Conservation (phyloP, 192 early-diverging fungal genomes). For the Backusella macrospora region DNA sequence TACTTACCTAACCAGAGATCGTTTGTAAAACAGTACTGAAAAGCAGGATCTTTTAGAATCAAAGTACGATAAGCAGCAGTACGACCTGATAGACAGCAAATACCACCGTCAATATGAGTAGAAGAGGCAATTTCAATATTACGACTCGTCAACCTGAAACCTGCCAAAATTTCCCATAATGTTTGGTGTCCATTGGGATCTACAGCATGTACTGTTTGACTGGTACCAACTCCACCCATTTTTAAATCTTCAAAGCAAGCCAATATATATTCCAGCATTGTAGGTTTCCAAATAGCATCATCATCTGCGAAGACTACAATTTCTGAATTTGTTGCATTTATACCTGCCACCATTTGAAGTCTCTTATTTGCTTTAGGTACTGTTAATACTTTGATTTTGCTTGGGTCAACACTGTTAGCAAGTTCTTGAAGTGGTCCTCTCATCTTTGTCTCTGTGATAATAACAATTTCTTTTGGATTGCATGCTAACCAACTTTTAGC, state of each 20-base stretch:
- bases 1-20: slow-evolving; percentile 76
- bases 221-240: slow-evolving; percentile 74
- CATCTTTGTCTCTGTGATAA: slow-evolving; percentile 66
- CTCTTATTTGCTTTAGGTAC: slow-evolving; percentile 65
- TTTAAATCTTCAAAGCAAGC: slow-evolving; percentile 72
- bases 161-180: slow-evolving; percentile 73
- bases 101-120: slow-evolving; percentile 75
- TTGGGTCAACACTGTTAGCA: slow-evolving; percentile 62
- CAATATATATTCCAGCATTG: slow-evolving; percentile 64
- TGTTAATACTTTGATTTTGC: slow-evolving; percentile 55
- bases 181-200: slow-evolving; percentile 59
- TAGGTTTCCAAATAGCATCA: slow-evolving; percentile 70
- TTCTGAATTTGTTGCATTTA: slow-evolving; percentile 63
- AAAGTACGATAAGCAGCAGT: slow-evolving; percentile 72
- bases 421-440: slow-evolving; percentile 54
- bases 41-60: slow-evolving; percentile 71
- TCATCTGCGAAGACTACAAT: slow-evolving; percentile 74
- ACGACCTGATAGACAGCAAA: slow-evolving; percentile 73
- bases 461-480: slow-evolving; percentile 72
- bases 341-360: slow-evolving; percentile 70
- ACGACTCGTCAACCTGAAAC: slow-evolving; percentile 68
- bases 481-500: slow-evolving; percentile 62
- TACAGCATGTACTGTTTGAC: slow-evolving; percentile 61
- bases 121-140: slow-evolving; percentile 76
- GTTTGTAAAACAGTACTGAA: slow-evolving; percentile 72